Conservation (phyloP, 768 basidiomycete species). For the Asterophora parasitica region DNA sequence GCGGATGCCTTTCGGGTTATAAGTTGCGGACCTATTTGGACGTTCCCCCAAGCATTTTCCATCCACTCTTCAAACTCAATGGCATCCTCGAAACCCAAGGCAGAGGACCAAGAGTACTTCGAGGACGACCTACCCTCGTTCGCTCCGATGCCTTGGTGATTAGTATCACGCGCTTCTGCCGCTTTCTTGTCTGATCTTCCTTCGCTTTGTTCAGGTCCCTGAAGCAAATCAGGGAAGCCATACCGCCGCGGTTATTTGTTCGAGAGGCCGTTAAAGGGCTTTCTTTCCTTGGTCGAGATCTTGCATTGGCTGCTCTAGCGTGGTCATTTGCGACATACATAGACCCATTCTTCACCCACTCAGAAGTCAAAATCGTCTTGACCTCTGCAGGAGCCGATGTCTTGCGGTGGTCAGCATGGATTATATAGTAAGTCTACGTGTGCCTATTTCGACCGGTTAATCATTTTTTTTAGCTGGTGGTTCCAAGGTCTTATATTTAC, state of each 20-base stretch:
- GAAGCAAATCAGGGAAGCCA: slow-evolving; percentile 45
- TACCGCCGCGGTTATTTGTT: slow-evolving; percentile 41
- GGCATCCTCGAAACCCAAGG: too few species aligned
- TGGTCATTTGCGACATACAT: slow-evolving; percentile 41
- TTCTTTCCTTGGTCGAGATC: slow-evolving; percentile 40
- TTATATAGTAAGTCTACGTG: slow-evolving; percentile 36
- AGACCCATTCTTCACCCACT: slow-evolving; percentile 36
- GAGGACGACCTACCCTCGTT: slow-evolving; percentile 40
- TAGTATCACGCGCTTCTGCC: slow-evolving; percentile 3
- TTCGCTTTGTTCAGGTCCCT: slow-evolving; percentile 32
- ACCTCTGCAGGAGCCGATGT: slow-evolving; percentile 33
- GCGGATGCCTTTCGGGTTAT: too few species aligned
- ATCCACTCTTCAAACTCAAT: too few species aligned
- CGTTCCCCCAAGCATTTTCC: too few species aligned
- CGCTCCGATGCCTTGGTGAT: slow-evolving; percentile 44
- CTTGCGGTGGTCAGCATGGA: slow-evolving; percentile 40
- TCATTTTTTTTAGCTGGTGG: slow-evolving; percentile 43
- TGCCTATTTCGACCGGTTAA: background rate
- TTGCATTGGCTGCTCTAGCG: slow-evolving; percentile 36
- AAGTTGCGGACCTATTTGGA: too few species aligned
- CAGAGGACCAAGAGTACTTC: slow-evolving; percentile 20
- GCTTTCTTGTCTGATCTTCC: background rate
- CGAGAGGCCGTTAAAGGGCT: slow-evolving; percentile 38
- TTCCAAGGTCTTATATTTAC: slow-evolving; percentile 57
- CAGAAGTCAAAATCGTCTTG: slow-evolving; percentile 16